Evolutionary conservation across 495 filamentous ascomycete species (phyloP).

Genomic region (Cenococcum geophilum): DNA sequence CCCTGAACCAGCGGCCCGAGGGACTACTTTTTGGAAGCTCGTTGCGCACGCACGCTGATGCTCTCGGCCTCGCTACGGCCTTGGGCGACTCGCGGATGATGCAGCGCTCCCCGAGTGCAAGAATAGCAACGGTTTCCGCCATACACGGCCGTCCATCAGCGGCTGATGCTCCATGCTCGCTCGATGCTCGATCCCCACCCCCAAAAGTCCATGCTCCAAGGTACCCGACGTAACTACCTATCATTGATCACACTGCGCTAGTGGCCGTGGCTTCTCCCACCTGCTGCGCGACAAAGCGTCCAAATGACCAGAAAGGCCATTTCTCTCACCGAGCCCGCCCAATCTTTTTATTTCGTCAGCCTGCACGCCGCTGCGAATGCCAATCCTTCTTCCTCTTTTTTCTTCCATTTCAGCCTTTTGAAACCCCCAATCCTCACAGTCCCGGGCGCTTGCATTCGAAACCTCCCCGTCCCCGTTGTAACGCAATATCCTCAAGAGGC

Average conservation of each 20-base stretch:
- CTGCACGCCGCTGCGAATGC: neutral
- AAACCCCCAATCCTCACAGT: constrained; percentile 10
- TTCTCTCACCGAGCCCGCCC: constrained; percentile 8
- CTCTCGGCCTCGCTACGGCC: too few species aligned
- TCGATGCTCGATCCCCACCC: too few species aligned
- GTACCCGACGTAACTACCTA: constrained; percentile 8
- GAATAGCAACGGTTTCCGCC: neutral
- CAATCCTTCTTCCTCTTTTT: neutral
- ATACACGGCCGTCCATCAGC: neutral
- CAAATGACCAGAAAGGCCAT: constrained; percentile 21
- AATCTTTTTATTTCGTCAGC: constrained; percentile 1
- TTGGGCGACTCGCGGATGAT: too few species aligned
- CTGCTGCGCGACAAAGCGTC: constrained; percentile 22
- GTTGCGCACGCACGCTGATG: too few species aligned
- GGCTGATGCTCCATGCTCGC: neutral
- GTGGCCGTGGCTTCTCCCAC: constrained; percentile 1
- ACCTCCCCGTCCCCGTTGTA: constrained; percentile 18
- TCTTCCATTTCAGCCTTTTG: constrained; percentile 2
- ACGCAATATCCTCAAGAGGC: constrained; percentile 27
- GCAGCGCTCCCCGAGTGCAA: neutral
- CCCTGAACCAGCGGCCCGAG: neutral
- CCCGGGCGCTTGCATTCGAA: constrained; percentile 23
- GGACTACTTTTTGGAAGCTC: too few species aligned
- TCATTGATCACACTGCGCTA: constrained; percentile 15
- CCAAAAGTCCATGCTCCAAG: neutral